phyloP scores from a whole-genome alignment of 495 filamentous ascomycete genomes.

The Xylaria palmicola region DNA sequence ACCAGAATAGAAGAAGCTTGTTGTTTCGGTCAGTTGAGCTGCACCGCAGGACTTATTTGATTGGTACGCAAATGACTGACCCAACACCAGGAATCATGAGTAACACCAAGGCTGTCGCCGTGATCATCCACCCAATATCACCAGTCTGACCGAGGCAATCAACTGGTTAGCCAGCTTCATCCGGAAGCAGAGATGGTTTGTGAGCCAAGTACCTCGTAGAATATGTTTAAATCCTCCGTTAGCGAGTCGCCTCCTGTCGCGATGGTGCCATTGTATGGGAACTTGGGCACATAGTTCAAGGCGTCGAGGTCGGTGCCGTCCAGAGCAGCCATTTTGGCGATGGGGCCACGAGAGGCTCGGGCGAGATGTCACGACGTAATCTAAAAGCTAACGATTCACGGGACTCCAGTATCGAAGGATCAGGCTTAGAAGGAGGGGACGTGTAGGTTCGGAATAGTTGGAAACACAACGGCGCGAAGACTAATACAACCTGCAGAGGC shows the following conservation, averaged over 20 bases:
- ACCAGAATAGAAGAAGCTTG: conserved; percentile 94
- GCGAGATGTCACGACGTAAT: not conserved
- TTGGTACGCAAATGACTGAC: conserved; percentile 29
- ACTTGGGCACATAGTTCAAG: conserved; percentile 48
- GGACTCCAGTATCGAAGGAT: not conserved
- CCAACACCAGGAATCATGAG: conserved; percentile 98
- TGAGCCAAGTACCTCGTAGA: conserved; percentile 63
- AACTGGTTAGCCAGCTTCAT: not conserved
- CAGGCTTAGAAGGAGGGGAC: not conserved
- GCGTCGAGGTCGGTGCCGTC: conserved; percentile 40
- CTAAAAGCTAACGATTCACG: not conserved
- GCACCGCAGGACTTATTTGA: conserved; percentile 1
- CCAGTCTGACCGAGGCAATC: conserved; percentile 56
- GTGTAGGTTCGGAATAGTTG: not conserved
- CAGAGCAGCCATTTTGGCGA: conserved; percentile 31
- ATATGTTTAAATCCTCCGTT: conserved; percentile 72
- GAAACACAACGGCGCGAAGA: no score
- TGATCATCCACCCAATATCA: conserved; percentile 91
- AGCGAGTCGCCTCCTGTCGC: conserved; percentile 74
- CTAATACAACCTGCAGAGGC: no score
- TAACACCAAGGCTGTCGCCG: conserved; percentile 82
- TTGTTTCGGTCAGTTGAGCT: conserved; percentile 17
- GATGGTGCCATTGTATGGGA: conserved; percentile 64
- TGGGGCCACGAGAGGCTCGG: conserved; percentile 8
- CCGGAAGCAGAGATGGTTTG: not conserved